Percentiles rank a stretch among this genome's conserved stretches.
Evolutionary conservation across 306 rosid genomes (phyloP).

Genomic region (Glycine tomentella): DNA sequence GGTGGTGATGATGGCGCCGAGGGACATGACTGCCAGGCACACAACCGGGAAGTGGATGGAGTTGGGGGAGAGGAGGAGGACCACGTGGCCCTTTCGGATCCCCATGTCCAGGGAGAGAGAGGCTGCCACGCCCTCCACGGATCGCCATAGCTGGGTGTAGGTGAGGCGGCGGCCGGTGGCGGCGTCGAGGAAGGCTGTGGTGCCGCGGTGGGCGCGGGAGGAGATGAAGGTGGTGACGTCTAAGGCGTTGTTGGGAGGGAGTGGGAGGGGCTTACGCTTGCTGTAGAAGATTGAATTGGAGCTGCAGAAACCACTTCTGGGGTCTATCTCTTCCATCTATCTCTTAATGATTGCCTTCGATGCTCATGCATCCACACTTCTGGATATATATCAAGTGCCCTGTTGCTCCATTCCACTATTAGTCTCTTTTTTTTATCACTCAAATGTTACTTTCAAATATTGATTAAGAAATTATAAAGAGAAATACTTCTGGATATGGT

Average conservation of each 20-base stretch:
- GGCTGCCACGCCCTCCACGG: slow-evolving; percentile 64
- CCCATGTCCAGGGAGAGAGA: slow-evolving; percentile 66
- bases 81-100: slow-evolving; percentile 74
- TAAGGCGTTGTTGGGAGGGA: slow-evolving; percentile 62
- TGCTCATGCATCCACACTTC: too few relatives aligned
- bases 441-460: too few relatives aligned
- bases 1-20: slow-evolving; percentile 89
- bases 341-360: too few relatives aligned
- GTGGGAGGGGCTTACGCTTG: slow-evolving; percentile 65
- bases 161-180: slow-evolving; percentile 72
- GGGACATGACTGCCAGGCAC: slow-evolving; percentile 84
- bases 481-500: too few relatives aligned
- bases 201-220: slow-evolving; percentile 75
- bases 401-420: too few relatives aligned
- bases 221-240: slow-evolving; percentile 86
- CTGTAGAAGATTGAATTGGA: slow-evolving; percentile 74
- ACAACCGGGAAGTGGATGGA: slow-evolving; percentile 80
- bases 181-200: slow-evolving; percentile 79
- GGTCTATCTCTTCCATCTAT: slow-evolving; percentile 39
- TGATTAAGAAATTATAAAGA: too few relatives aligned
- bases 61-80: slow-evolving; percentile 86
- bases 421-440: too few relatives aligned
- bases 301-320: slow-evolving; percentile 72
- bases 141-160: slow-evolving; percentile 69
- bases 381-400: too few relatives aligned